Evolutionary conservation across 2,329 filamentous ascomycete species (phyloP), one percentile per base, ranked within the genome.

Genomic region (Aspergillus awamori): DNA sequence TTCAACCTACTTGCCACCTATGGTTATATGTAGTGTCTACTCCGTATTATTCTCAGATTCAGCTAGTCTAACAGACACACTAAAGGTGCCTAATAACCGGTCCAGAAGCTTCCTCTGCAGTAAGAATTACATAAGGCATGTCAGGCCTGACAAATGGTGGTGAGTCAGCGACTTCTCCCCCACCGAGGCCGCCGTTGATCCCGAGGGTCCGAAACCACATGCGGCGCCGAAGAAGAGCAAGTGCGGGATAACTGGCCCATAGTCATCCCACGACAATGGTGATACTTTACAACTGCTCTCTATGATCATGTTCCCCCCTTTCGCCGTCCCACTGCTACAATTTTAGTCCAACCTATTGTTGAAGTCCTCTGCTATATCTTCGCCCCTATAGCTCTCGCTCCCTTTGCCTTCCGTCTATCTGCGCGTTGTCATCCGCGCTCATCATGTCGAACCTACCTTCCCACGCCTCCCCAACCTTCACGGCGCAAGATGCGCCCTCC

Each of bases 371-470:
- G 8, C 26, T 33, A 17, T 33, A 11, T n/a, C 26, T 24, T 38
- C 17, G 11, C 11, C 56, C 56, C 10, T 8, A 22, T 4, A 30
- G 33, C 38, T 55, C 33, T 26, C 45, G 22, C 28, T 26, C 28
- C 45, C 28, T 26, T 22, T 52, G 38, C 43, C 48, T 39, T 59
- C 52, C 57, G 52, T 64, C 45, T 51, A 54, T 64, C 39, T 51
- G 57, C 63, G 39, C 57, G 60, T 62, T 48, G 30, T 49, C 61
- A 24, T 59, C 63, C 54, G n/a, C 26, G 26, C 62, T 64, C 68
- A 72, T 68, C 65, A 86, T 86, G 84, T 77, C 81, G 49, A 80
- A 84, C 60, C 77, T 86, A 61, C 84, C 85, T n/a, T 80, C 83
- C 41, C 83, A 84, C 69, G 77, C 81, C 59, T 84, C 83, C 45